These are phyloP conservation scores for Myxozyma monticola DNA, from an alignment of 805 yeast genomes.

Conservation along the genomic window DNA sequence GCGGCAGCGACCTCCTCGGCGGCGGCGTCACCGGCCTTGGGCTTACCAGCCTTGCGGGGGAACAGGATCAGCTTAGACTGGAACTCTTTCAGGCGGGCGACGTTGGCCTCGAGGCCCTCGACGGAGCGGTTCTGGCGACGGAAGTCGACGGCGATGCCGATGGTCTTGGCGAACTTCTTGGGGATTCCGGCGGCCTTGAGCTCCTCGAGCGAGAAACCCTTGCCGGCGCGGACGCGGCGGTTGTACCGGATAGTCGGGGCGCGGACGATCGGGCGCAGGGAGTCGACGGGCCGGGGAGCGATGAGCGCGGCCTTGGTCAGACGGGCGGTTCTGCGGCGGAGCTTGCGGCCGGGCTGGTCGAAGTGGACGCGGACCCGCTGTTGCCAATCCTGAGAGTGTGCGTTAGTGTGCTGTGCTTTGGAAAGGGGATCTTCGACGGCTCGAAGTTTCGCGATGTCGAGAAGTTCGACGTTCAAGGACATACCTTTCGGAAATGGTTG, in stretches of 20 bases:
- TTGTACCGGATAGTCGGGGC: conserved; percentile 98
- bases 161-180: conserved; percentile 93
- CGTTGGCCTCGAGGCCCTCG: conserved; percentile 92
- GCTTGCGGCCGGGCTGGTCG: conserved; percentile 99
- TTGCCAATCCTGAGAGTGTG: conserved; percentile 96
- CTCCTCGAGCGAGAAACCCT: conserved; percentile 98
- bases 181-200: conserved; percentile 95
- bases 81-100: conserved; percentile 95
- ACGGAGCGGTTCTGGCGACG: conserved; percentile 98
- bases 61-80: conserved; percentile 91
- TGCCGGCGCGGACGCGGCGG: conserved; percentile 99
- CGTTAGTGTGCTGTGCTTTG: too few species aligned
- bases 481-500: conserved; percentile 94
- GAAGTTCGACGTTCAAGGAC: too few species aligned
- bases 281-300: conserved; percentile 98
- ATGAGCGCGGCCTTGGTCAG: conserved; percentile 87
- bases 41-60: conserved; percentile 83
- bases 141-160: conserved; percentile 99
- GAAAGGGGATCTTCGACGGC: too few species aligned
- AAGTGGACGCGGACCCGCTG: conserved; percentile 99
- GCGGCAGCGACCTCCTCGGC: conserved; percentile 65
- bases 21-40: conserved; percentile 47
- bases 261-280: conserved; percentile 96
- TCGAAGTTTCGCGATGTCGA: too few species aligned
- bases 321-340: conserved; percentile 93